Conservation (phyloP, 106 monocot species). For the Dendrobium chrysotoxum region DNA sequence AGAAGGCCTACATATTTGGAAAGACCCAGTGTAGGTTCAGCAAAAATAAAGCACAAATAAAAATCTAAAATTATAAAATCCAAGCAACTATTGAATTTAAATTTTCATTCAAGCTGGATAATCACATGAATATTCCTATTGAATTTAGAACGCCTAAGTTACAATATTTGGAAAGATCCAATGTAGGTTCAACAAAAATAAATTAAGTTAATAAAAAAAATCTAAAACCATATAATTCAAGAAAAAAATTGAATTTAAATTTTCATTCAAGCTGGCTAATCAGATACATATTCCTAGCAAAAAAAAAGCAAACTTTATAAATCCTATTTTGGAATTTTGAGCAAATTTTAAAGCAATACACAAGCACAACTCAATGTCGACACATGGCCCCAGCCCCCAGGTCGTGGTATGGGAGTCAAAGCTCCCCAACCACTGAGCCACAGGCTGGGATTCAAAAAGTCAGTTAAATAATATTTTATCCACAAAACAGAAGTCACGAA, state of each 20-base stretch:
- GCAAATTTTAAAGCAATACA: too few species aligned
- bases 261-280: not conserved
- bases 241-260: not conserved
- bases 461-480: too few species aligned
- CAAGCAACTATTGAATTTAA: not conserved
- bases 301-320: too few species aligned
- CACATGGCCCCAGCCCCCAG: too few species aligned
- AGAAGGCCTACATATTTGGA: too few species aligned
- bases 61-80: not conserved
- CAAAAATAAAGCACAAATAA: not conserved
- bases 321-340: too few species aligned
- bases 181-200: not conserved
- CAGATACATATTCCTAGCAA: not conserved
- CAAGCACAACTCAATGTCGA: too few species aligned
- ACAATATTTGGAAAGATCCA: too few species aligned
- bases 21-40: not conserved
- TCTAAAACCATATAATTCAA: not conserved
- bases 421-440: too few species aligned
- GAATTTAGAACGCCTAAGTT: too few species aligned
- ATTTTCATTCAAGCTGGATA: not conserved
- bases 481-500: not conserved
- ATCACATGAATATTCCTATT: not conserved
- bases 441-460: too few species aligned
- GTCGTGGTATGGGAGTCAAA: too few species aligned
- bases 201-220: not conserved